Evolutionary conservation across 1,284 basidiomycete species (phyloP).

Genomic region (Boletus mariae): DNA sequence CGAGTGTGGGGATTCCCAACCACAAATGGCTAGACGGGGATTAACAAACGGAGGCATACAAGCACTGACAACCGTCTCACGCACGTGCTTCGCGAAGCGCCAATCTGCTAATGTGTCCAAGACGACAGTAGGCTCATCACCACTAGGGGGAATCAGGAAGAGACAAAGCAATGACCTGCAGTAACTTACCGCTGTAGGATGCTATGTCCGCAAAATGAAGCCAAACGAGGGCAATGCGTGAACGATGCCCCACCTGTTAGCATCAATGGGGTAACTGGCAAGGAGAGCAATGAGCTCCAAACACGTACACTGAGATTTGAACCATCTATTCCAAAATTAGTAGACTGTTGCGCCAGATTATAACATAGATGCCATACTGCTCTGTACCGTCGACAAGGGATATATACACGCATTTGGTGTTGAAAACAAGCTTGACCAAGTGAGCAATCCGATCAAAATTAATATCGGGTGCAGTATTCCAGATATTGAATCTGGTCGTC

Average conservation of each 20-base stretch:
- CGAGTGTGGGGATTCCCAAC: constrained; percentile 64
- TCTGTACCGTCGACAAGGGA: constrained; percentile 79
- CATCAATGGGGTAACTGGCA: not conserved
- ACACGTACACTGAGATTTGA: constrained; percentile 74
- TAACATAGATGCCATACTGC: constrained; percentile 48
- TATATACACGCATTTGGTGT: constrained; percentile 81
- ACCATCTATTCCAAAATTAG: constrained; percentile 52
- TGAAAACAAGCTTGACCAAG: constrained; percentile 91
- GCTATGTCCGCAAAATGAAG: constrained; percentile 80
- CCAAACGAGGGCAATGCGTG: constrained; percentile 53
- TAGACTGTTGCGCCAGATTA: constrained; percentile 1
- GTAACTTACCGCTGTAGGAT: constrained; percentile 70
- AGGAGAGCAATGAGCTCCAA: constrained; percentile 2
- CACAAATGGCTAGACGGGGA: constrained; percentile 64
- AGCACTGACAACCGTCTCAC: constrained; percentile 18
- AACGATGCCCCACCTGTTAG: constrained; percentile 58
- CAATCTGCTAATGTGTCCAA: constrained; percentile 82
- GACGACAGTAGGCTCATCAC: constrained; percentile 85
- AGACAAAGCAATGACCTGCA: not conserved
- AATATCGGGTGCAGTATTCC: constrained; percentile 78
- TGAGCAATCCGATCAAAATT: constrained; percentile 92
- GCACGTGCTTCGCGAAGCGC: constrained; percentile 80
- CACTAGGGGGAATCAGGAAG: constrained; percentile 39
- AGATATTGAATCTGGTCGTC: constrained; percentile 73
- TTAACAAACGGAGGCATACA: not conserved